Conservation (phyloP, 202 grass and related monocot species). For the Setaria viridis region DNA sequence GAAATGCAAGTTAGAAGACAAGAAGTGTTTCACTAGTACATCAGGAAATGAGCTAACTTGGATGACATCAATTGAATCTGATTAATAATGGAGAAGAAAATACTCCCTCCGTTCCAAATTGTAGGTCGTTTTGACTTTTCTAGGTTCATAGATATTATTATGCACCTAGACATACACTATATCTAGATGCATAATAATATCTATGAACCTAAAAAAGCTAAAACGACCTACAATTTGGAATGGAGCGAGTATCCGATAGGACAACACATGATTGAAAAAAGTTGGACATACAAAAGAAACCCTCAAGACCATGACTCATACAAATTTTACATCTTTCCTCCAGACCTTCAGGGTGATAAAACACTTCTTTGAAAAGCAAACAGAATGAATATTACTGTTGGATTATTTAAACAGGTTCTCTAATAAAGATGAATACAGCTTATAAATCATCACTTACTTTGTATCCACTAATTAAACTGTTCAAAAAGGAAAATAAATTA, state of each 20-base stretch:
- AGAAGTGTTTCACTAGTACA: conserved; percentile 5
- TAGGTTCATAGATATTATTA: too few relatives aligned
- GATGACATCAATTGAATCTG: not conserved
- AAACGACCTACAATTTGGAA: too few relatives aligned
- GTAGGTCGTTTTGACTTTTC: too few relatives aligned
- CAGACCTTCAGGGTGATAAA: not conserved
- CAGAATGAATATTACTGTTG: conserved; percentile 1
- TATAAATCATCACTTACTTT: not conserved
- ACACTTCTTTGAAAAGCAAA: not conserved
- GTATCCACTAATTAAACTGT: not conserved
- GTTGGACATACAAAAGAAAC: not conserved
- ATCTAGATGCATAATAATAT: too few relatives aligned
- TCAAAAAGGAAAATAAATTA: conserved; percentile 13
- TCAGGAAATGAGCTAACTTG: conserved; percentile 10
- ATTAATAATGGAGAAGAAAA: conserved; percentile 21
- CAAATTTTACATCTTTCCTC: not conserved
- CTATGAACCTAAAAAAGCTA: too few relatives aligned
- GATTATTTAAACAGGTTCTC: not conserved
- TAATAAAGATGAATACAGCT: not conserved
- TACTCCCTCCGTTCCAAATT: not conserved
- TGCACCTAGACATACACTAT: too few relatives aligned
- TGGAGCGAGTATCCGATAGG: not conserved
- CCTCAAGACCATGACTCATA: not conserved
- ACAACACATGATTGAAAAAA: not conserved
- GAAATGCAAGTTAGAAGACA: not conserved